These are phyloP conservation scores for Termitomyces sp. DNA, from an alignment of 1,284 basidiomycete species.

Conservation along the genomic window DNA sequence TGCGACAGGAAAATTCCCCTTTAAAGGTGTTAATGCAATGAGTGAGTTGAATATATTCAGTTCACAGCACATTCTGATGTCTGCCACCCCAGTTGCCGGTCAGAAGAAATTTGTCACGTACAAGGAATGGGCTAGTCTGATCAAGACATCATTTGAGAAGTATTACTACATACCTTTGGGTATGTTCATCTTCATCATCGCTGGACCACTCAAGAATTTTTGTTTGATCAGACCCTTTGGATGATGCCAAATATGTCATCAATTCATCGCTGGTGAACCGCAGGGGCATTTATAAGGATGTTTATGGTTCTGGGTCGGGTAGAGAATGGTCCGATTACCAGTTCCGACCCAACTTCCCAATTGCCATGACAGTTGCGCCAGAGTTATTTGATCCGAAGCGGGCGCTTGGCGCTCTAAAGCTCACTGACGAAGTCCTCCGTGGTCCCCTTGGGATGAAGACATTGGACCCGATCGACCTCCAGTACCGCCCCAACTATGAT, in stretches of 20 bases:
- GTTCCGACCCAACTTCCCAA: constrained; percentile 87
- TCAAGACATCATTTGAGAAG: constrained; percentile 86
- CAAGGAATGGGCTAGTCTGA: constrained; percentile 82
- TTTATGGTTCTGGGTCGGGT: constrained; percentile 82
- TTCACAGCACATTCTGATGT: background rate
- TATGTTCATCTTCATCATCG: constrained; percentile 28
- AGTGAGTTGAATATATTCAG: constrained; percentile 45
- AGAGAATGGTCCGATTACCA: constrained; percentile 98
- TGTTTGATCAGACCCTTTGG: constrained; percentile 47
- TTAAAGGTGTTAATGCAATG: constrained; percentile 80
- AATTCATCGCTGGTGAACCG: constrained; percentile 77
- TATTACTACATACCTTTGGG: constrained; percentile 87
- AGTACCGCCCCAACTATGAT: constrained; percentile 88
- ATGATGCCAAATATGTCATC: constrained; percentile 73
- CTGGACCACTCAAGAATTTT: constrained; percentile 1
- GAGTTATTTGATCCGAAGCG: constrained; percentile 85
- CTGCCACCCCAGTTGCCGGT: constrained; percentile 58
- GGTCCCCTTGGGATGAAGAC: constrained; percentile 94
- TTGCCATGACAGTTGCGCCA: constrained; percentile 96
- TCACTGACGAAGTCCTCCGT: constrained; percentile 74
- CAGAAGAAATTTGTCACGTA: constrained; percentile 76
- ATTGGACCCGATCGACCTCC: constrained; percentile 77
- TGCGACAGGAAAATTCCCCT: constrained; percentile 72
- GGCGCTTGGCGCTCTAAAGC: constrained; percentile 72
- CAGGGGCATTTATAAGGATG: constrained; percentile 98